Conservation (phyloP, 148 eudicot species). For the Suaeda aralocaspica region DNA sequence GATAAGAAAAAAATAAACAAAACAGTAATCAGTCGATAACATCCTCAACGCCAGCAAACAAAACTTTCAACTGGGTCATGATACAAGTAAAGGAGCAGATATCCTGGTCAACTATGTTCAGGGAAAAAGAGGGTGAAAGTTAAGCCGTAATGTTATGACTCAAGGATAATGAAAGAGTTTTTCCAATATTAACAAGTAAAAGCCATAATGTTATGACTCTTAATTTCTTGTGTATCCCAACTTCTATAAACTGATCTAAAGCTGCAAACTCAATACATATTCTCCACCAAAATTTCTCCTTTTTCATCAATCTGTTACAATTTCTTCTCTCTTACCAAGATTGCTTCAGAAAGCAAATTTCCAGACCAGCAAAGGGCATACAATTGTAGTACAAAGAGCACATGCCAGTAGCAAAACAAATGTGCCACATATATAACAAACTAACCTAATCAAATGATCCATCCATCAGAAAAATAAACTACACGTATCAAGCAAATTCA, state of each 20-base stretch:
- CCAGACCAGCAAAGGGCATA: neutral
- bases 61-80: neutral
- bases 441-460: neutral
- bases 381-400: neutral
- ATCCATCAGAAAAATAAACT: neutral
- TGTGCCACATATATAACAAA: neutral
- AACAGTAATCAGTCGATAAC: neutral
- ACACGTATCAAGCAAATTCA: slow-evolving; percentile 17
- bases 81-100: neutral
- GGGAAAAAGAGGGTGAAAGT: neutral
- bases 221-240: neutral
- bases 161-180: neutral
- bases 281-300: neutral
- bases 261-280: neutral
- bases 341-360: neutral
- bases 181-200: neutral
- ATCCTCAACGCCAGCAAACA: neutral
- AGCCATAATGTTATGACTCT: neutral
- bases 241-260: neutral
- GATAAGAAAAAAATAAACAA: neutral
- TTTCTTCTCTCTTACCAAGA: neutral
- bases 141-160: too few species aligned
- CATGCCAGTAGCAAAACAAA: neutral
- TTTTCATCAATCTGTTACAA: neutral
- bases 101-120: neutral